Conservation (phyloP, 2,329 filamentous ascomycete species). For the Microcyclospora pomicola region DNA sequence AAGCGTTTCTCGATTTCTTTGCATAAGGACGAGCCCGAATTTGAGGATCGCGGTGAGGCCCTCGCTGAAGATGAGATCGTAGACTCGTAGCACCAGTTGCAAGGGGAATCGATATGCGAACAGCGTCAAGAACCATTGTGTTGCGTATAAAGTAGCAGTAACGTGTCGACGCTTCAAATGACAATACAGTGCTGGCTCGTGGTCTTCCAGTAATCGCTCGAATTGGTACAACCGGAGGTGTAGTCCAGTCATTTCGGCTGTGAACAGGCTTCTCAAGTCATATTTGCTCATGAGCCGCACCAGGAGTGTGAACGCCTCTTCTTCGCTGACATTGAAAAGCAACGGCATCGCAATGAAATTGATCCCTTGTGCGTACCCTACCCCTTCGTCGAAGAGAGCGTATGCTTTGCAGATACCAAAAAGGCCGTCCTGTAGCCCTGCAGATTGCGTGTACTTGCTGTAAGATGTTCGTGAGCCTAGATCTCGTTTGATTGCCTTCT, state of each 20-base stretch:
- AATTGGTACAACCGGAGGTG: conserved; percentile 93
- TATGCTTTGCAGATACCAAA: conserved; percentile 97
- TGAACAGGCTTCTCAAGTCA: conserved; percentile 78
- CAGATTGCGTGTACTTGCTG: conserved; percentile 85
- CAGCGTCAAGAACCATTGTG: conserved; percentile 97
- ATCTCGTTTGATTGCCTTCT: conserved; percentile 84
- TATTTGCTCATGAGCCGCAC: conserved; percentile 96
- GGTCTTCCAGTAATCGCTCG: conserved; percentile 81
- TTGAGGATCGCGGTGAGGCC: conserved; percentile 79
- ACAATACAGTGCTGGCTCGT: conserved; percentile 87
- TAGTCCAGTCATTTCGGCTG: conserved; percentile 89
- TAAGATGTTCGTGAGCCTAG: conserved; percentile 87
- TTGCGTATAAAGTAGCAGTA: conserved; percentile 84
- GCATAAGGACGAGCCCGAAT: conserved; percentile 91
- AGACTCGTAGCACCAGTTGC: conserved; percentile 89
- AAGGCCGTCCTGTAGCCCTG: conserved; percentile 81
- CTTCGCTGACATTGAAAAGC: conserved; percentile 95
- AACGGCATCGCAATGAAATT: conserved; percentile 97
- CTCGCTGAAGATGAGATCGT: conserved; percentile 87
- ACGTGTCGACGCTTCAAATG: conserved; percentile 82
- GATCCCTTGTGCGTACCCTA: conserved; percentile 97
- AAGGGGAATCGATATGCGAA: conserved; percentile 96
- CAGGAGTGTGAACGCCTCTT: conserved; percentile 87
- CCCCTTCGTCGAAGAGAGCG: conserved; percentile 82
- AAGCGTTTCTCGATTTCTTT: conserved; percentile 70